Evolutionary conservation across 1,284 basidiomycete species (phyloP).

Genomic region (Tylopilus sp.): DNA sequence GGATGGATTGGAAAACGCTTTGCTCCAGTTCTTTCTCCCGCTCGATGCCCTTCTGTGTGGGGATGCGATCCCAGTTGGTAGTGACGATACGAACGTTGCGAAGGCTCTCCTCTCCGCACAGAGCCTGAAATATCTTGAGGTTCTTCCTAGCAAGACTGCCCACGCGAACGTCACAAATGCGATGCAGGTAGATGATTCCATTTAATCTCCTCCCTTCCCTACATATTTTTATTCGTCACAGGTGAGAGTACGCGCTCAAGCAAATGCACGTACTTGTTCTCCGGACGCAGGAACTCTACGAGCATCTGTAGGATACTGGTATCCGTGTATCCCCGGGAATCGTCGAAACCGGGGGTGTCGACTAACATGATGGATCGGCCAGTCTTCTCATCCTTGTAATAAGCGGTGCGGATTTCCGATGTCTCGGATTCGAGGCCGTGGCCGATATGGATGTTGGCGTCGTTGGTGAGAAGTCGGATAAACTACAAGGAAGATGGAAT

Average conservation of each 20-base stretch:
- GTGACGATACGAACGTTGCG: conserved; percentile 12
- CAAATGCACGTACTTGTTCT: conserved; percentile 34
- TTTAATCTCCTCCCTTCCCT: conserved; percentile 29
- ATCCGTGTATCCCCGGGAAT: conserved; percentile 35
- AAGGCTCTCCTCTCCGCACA: conserved; percentile 53
- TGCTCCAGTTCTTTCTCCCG: conserved; percentile 3
- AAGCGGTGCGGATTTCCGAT: too few species aligned
- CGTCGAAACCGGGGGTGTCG: conserved; percentile 45
- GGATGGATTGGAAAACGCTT: conserved; percentile 6
- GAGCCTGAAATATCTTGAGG: conserved; percentile 54
- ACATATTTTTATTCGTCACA: background rate
- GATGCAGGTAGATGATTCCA: conserved; percentile 43
- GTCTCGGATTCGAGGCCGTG: too few species aligned
- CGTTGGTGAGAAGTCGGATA: too few species aligned
- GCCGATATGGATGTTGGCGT: background rate
- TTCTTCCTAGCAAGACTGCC: conserved; percentile 55
- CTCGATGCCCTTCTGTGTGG: background rate
- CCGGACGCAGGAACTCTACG: conserved; percentile 50
- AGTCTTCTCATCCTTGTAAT: too few species aligned
- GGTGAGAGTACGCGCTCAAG: too few species aligned
- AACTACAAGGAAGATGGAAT: too few species aligned
- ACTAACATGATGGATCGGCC: conserved; percentile 28
- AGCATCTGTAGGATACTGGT: conserved; percentile 38
- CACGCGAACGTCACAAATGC: conserved; percentile 51
- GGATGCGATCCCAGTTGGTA: conserved; percentile 7